Evolutionary conservation across 2,329 filamentous ascomycete species (phyloP).

Genomic region (Mollisiaceae sp.): DNA sequence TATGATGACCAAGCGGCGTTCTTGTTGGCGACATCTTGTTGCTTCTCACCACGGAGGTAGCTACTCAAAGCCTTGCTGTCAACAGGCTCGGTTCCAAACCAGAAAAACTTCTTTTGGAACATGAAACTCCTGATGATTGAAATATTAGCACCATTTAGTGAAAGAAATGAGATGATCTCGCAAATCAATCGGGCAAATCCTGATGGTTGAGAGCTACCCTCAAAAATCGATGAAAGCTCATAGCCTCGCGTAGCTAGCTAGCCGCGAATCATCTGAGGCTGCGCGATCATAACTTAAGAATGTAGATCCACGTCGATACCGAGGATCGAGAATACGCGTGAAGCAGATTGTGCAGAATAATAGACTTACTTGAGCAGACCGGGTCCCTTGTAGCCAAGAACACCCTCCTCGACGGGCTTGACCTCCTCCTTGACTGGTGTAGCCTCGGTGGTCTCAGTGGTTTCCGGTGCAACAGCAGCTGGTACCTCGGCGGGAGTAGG

Average conservation of each 20-base stretch:
- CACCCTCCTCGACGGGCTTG: conserved; percentile 68
- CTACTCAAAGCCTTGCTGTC: conserved; percentile 73
- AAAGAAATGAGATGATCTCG: not conserved
- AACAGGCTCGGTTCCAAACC: conserved; percentile 76
- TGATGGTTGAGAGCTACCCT: not conserved
- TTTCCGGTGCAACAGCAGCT: conserved; percentile 39
- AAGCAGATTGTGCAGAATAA: not conserved
- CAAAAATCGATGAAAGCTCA: not conserved
- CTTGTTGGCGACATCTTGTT: conserved; percentile 72
- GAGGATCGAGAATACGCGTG: not conserved
- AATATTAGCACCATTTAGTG: conserved; percentile 4
- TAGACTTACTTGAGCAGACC: conserved; percentile 78
- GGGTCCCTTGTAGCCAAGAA: conserved; percentile 87
- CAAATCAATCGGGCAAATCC: not conserved
- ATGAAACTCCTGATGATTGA: conserved; percentile 70
- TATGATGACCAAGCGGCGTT: conserved; percentile 88
- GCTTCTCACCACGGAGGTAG: conserved; percentile 90
- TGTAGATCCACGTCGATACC: not conserved
- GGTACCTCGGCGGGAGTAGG: conserved; percentile 44
- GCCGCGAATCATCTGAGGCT: not conserved
- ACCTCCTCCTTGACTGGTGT: conserved; percentile 55
- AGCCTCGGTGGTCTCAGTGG: conserved; percentile 61
- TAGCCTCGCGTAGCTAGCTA: conserved; percentile 14
- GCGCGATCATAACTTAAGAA: not conserved
- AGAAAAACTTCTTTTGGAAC: conserved; percentile 93